Evolutionary conservation across 257 asterid genomes (phyloP), one percentile per base, ranked within the genome.

Genomic region (Scutellaria baicalensis): DNA sequence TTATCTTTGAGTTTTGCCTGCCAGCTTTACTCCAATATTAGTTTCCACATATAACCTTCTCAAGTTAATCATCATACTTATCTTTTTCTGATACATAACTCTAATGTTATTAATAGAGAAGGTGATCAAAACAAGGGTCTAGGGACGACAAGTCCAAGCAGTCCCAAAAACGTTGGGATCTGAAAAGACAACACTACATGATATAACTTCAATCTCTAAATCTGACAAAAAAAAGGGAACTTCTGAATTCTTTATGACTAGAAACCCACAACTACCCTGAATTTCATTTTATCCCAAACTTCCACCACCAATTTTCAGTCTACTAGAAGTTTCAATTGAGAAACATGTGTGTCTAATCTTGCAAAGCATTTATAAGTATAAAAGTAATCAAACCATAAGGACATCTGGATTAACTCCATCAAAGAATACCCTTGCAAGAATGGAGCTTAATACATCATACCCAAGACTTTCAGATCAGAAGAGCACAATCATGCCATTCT

Each of bases 381-480:
- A 49, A 74, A 48, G 48, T 47, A 71, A 18, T 21, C 55, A 2
- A 16, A 27, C 17, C 70, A 14, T 23, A 59, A 17, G 43, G 59
- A 33, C 3, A 38, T 9, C 44, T 1, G 45, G 13, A 67, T 16
- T 35, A 45, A 33, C 18, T 18, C 18, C 8, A 39, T 14, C 40
- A 20, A 55, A 9, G 39, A 16, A 38, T 57, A 40, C 35, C 18
- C 12, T 47, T 11, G 43, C 21, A 9, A 27, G 68, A 20, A 16
- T 35, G 66, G 38, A 14, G 61, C 50, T 27, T 40, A 40, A 38
- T 52, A 43, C 36, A 47, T 48, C 36, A 74, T 36, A 23, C n/a
- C 58, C 49, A 9, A 59, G 74, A 75, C 36, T 23, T 54, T 67
- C 59, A 59, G 64, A 39, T 58, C n/a, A 40, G 35, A 59, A 66